Evolutionary conservation across 495 filamentous ascomycete species (phyloP).

Genomic region (Penicillium argentinense): DNA sequence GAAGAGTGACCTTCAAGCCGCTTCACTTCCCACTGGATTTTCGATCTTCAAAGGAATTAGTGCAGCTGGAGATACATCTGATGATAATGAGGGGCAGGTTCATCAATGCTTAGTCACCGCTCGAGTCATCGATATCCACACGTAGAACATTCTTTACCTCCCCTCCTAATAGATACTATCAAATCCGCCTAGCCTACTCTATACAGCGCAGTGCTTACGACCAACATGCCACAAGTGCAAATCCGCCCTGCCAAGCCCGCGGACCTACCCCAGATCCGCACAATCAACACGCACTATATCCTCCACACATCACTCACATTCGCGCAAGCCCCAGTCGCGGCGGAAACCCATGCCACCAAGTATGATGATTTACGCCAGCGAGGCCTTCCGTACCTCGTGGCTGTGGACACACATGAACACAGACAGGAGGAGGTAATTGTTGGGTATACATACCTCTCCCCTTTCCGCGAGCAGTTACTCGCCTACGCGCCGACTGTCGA

Average conservation of each 20-base stretch:
- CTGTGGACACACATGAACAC: constrained; percentile 4
- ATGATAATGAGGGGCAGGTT: no score
- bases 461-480: constrained; percentile 23
- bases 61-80: no score
- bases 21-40: no score
- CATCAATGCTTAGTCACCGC: no score
- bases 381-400: constrained; percentile 29
- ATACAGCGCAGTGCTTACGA: neutral
- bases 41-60: no score
- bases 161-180: no score
- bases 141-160: neutral
- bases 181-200: no score
- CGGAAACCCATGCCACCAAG: constrained; percentile 16
- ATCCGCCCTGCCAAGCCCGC: constrained; percentile 14
- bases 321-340: constrained; percentile 17
- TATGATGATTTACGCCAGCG: constrained; percentile 14
- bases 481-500: constrained; percentile 34
- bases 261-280: constrained; percentile 26
- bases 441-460: constrained; percentile 29
- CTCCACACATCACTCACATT: constrained; percentile 30
- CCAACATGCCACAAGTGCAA: neutral
- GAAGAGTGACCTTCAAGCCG: no score
- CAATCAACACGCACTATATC: constrained; percentile 33
- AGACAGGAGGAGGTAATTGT: no score
- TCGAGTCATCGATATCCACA: neutral